A percentile compares a stretch with the other conserved stretches of the same genome.
Evolutionary conservation across 345 rosid genomes (phyloP).

Genomic region (Eucalyptus cloeziana): DNA sequence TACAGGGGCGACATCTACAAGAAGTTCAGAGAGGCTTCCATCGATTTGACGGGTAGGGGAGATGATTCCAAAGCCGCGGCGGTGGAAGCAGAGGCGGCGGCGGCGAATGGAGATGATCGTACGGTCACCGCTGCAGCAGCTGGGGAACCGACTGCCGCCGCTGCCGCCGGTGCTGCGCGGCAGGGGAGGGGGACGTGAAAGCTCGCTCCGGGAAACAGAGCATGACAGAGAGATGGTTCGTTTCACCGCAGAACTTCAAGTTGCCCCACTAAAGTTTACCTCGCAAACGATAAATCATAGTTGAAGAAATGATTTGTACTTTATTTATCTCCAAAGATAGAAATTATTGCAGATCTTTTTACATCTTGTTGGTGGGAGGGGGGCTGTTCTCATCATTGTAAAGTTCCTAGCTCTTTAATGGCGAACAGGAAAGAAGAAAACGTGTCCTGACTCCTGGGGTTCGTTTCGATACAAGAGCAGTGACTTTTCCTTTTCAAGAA

Average conservation of each 20-base stretch:
- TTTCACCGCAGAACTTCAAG: not conserved
- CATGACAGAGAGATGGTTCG: not conserved
- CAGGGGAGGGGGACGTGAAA: not conserved
- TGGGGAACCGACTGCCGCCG: not conserved
- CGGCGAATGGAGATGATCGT: not conserved
- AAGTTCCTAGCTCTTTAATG: not conserved
- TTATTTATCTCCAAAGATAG: not conserved
- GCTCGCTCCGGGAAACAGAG: not conserved
- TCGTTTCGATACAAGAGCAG: not conserved
- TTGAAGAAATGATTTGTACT: not conserved
- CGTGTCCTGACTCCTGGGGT: not conserved
- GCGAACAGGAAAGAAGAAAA: not conserved
- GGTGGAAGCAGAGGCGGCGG: not conserved
- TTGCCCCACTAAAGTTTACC: not conserved
- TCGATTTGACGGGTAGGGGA: not conserved
- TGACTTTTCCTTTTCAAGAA: not conserved
- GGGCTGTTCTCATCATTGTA: not conserved
- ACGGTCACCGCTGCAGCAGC: not conserved
- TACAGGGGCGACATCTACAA: slow-evolving; percentile 15
- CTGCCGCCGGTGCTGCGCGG: not conserved
- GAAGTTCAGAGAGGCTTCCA: slow-evolving; percentile 9
- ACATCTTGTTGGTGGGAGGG: not conserved
- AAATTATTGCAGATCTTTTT: not conserved
- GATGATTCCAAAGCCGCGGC: not conserved
- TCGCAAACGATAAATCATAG: not conserved